Evolutionary conservation across 2,329 filamentous ascomycete species (phyloP), one percentile per base, ranked within the genome.

Genomic region (Chaetomium strumarium): DNA sequence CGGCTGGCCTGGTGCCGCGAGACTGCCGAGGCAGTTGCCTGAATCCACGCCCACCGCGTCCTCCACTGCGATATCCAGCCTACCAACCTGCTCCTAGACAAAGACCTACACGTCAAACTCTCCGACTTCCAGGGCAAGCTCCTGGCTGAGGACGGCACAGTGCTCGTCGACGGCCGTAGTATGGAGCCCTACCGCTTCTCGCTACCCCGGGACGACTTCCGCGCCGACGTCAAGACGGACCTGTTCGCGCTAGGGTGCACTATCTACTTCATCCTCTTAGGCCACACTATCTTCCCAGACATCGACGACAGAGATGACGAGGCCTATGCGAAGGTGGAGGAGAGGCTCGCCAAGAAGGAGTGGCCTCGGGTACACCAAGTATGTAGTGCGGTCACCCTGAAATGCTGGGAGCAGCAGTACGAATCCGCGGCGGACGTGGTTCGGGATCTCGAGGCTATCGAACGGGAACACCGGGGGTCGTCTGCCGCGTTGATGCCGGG

Each of bases 21-120:
- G 45, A 19, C 45, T 5, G 40, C 48, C 13, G 48, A 50, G 34
- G 48, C 40, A 8, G 40, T 50, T 19, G 48, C 33, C 14, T 44
- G 41, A 20, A 44, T 44, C 30, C 48, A 50, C 17, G 30, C 38
- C 16, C 31, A 42, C 11, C 17, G 19, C 11, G 33, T 17, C 31
- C 39, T 50, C 33, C 48, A 50, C n/a, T 50, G 48, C 31, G 19
- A 50, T 33, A 50, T 50, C 31, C 31, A 37, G 31, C 40, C 31
- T 3, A 44, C 14, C 8, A 50, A 50, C 16, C 33, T 50, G 11
- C 48, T 50, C n/a, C 40, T 50, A 3, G 48, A 50, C 40, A 20
- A 34, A 7, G 16, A 50, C 31, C 31, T 50, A 12, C 17, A 50
- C 40, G 7, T 50, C 24, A 50, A 50, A 19, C 48, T 50, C n/a